A percentile compares a stretch with the other conserved stretches of the same genome.
phyloP scores from a whole-genome alignment of 495 filamentous ascomycete species.

The Usnea hakonensis region DNA sequence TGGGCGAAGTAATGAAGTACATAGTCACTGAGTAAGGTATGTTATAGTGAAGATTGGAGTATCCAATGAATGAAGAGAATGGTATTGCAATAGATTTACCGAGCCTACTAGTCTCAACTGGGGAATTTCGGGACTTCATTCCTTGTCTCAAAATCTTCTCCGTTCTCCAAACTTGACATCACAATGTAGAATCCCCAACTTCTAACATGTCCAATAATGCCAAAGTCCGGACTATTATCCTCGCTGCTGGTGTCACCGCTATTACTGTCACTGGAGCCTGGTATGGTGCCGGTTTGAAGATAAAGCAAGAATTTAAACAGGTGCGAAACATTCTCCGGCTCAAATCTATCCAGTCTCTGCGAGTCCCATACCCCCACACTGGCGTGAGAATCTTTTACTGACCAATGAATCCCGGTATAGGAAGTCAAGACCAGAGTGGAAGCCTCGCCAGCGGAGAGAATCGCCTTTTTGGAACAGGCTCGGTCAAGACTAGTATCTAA shows the following conservation, averaged over 20 bases:
- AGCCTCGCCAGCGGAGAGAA: slow-evolving; percentile 46
- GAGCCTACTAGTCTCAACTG: not conserved
- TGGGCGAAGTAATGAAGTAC: not conserved
- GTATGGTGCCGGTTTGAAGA: slow-evolving; percentile 50
- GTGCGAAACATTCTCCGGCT: slow-evolving; percentile 22
- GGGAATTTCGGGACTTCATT: not conserved
- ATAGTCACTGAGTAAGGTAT: no score
- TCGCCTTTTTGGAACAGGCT: slow-evolving; percentile 42
- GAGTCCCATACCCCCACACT: not conserved
- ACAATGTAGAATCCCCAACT: not conserved
- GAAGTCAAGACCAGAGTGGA: slow-evolving; percentile 37
- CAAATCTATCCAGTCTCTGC: not conserved
- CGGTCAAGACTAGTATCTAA: slow-evolving; percentile 42
- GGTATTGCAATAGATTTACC: not conserved
- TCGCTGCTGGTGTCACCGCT: slow-evolving; percentile 40
- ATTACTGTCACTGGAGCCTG: slow-evolving; percentile 46
- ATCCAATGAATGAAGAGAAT: not conserved
- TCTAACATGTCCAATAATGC: slow-evolving; percentile 14
- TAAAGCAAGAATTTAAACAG: slow-evolving; percentile 37
- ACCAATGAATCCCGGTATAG: slow-evolving; percentile 20
- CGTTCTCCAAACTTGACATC: not conserved
- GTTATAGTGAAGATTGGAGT: not conserved
- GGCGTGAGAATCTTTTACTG: not conserved
- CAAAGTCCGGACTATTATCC: slow-evolving; percentile 31
- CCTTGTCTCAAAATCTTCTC: not conserved